Conservation (phyloP, 352 stramenopile species). For the Phytophthora sp. region DNA sequence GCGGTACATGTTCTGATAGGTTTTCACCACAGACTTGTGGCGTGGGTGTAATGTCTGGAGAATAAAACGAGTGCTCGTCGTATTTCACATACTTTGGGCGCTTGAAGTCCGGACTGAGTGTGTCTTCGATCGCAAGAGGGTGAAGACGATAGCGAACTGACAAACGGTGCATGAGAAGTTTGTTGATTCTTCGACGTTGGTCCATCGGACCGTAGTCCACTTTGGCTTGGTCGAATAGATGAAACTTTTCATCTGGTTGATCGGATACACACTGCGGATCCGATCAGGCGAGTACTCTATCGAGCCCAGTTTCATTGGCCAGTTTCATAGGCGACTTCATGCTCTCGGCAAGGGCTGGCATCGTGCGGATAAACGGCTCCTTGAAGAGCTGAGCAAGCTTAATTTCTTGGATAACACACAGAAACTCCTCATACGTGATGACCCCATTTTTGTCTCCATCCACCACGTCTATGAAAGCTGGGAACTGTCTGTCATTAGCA, state of each 20-base stretch:
- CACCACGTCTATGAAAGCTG: constrained; percentile 73
- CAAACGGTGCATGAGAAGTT: constrained; percentile 62
- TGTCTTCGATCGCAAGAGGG: constrained; percentile 83
- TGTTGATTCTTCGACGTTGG: constrained; percentile 71
- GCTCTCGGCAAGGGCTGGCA: constrained; percentile 38
- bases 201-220: constrained; percentile 80
- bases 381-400: constrained; percentile 87
- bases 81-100: constrained; percentile 86
- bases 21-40: constrained; percentile 51
- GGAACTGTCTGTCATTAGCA: constrained; percentile 64
- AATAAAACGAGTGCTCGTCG: constrained; percentile 82
- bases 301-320: too few species aligned
- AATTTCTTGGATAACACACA: constrained; percentile 85
- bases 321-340: constrained; percentile 34
- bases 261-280: constrained; percentile 70
- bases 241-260: constrained; percentile 72
- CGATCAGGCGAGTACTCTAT: constrained; percentile 79
- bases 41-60: constrained; percentile 60
- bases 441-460: constrained; percentile 76
- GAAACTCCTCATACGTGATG: constrained; percentile 86
- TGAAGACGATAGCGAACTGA: constrained; percentile 85
- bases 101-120: constrained; percentile 68
- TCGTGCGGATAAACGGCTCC: constrained; percentile 52
- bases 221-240: constrained; percentile 78
- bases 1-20: constrained; percentile 75